Evolutionary conservation across 306 rosid species (phyloP), one percentile per base, ranked within the genome.

Genomic region (Vigna trinervia): DNA sequence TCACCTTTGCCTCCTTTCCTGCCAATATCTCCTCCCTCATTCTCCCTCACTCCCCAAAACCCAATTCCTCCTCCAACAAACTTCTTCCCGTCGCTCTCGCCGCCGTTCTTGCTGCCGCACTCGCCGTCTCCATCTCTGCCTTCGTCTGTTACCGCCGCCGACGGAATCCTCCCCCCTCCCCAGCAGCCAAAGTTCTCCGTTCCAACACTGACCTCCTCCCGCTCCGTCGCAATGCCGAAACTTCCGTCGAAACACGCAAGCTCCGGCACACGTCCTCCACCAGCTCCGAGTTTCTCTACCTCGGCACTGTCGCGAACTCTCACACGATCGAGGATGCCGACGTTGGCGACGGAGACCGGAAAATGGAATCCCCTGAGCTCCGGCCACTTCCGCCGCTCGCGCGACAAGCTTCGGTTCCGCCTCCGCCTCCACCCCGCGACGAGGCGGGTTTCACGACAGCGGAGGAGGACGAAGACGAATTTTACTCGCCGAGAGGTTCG

Each of bases 401-500:
- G 0, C 84, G 89, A 3, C 85, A 65, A 14, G 30, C 46, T 46
- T 80, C 73, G 1, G 22, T 3, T 13, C 67, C 5, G 66, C 73
- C 75, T 4, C 79, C 71, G 0, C 48, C 51, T 1, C 48, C 73
- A 15, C 57, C 17, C 3, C 47, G 15, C 8, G 46, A 19, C 0
- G 84, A 78, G 0, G 61, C 20, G 23, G 80, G 71, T 10, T 76
- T 64, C 2, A 43, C n/a, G 4, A 68, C 77, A 5, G 85, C 56
- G 17, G 97, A 89, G 1, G 98, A 93, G 8, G 98, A 59, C 11
- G 66, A 58, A 1, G 43, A 17, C 0, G 63, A 85, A 83, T 93
- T 91, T 71, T 93, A 87, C 86, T 93, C 98, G 26, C 98, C 98
- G 5, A 90, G 87, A 85, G 96, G 97, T 0, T 93, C 98, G 23